Evolutionary conservation across 2,329 filamentous ascomycete species (phyloP).

Genomic region (Fusarium keratoplasticum): DNA sequence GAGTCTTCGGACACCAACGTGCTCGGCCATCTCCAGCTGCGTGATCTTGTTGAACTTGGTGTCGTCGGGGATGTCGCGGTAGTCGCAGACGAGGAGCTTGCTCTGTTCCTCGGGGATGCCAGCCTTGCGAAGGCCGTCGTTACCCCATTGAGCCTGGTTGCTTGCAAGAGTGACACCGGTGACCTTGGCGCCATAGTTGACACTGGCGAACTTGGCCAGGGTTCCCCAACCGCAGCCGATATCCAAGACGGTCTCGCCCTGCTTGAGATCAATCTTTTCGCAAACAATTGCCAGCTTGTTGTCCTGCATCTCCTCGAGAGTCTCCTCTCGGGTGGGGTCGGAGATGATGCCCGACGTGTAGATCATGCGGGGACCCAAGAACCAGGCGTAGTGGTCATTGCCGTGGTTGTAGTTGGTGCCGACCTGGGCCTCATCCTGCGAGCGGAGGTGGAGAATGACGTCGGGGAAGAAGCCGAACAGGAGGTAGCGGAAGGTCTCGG

Average conservation of each 20-base stretch:
- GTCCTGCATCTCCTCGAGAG: slow-evolving; percentile 93
- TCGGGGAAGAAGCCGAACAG: slow-evolving; percentile 86
- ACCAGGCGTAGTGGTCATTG: slow-evolving; percentile 97
- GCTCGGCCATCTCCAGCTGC: slow-evolving; percentile 96
- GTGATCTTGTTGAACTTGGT: slow-evolving; percentile 94
- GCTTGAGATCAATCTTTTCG: slow-evolving; percentile 87
- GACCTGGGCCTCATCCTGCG: slow-evolving; percentile 95
- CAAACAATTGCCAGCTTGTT: slow-evolving; percentile 95
- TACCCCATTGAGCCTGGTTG: slow-evolving; percentile 96
- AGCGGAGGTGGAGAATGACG: slow-evolving; percentile 86
- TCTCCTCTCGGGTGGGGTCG: slow-evolving; percentile 85
- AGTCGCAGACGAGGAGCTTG: slow-evolving; percentile 91
- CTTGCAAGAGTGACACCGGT: slow-evolving; percentile 91
- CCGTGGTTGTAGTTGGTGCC: slow-evolving; percentile 95
- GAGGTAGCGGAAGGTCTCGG: slow-evolving; percentile 84
- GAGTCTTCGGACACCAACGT: slow-evolving; percentile 91
- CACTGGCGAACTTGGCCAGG: slow-evolving; percentile 87
- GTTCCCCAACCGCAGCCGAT: slow-evolving; percentile 98
- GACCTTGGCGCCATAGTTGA: slow-evolving; percentile 85
- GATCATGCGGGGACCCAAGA: slow-evolving; percentile 96
- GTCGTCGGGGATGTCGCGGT: slow-evolving; percentile 86
- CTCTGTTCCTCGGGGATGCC: slow-evolving; percentile 86
- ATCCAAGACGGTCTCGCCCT: slow-evolving; percentile 84
- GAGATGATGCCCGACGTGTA: slow-evolving; percentile 94
- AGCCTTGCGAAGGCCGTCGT: slow-evolving; percentile 81